phyloP scores from a whole-genome alignment of 257 asterid species.

The Forsythia viridissima region DNA sequence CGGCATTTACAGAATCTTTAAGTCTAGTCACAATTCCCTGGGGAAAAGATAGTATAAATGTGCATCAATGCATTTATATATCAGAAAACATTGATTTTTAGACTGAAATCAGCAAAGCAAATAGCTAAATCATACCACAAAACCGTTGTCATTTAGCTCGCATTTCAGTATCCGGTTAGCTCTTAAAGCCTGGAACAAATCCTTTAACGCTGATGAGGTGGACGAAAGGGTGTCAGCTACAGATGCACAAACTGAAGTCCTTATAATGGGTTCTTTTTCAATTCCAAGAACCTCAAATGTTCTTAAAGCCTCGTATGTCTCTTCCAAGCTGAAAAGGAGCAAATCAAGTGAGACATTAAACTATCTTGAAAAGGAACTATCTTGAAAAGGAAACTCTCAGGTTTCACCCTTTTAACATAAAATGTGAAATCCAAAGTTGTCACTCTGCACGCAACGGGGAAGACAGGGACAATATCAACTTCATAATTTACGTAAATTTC shows the following conservation, averaged over 20 bases:
- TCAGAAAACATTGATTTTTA: not conserved
- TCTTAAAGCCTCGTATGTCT: conserved; percentile 75
- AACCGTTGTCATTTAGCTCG: conserved; percentile 52
- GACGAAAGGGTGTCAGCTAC: conserved; percentile 60
- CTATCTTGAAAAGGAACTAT: conserved; percentile 19
- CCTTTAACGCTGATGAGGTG: conserved; percentile 59
- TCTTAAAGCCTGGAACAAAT: conserved; percentile 65
- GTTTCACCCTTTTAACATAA: not conserved
- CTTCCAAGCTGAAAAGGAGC: conserved; percentile 65
- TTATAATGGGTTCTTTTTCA: conserved; percentile 51
- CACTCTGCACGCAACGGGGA: conserved; percentile 5
- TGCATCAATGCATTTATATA: conserved; percentile 14
- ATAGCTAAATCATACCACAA: conserved; percentile 45
- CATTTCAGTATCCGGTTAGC: conserved; percentile 73
- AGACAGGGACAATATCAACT: not conserved
- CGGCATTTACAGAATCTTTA: conserved; percentile 50
- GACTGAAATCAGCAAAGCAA: conserved; percentile 5
- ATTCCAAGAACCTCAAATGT: conserved; percentile 84
- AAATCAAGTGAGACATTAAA: conserved; percentile 21
- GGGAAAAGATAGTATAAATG: conserved; percentile 11
- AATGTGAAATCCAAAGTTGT: not conserved
- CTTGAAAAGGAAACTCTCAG: conserved; percentile 7
- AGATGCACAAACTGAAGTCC: conserved; percentile 55
- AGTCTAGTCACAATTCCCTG: conserved; percentile 73
- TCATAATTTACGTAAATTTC: not conserved